Evolutionary conservation across 257 asterid genomes (phyloP).

Genomic region (Forsythia suspensa): DNA sequence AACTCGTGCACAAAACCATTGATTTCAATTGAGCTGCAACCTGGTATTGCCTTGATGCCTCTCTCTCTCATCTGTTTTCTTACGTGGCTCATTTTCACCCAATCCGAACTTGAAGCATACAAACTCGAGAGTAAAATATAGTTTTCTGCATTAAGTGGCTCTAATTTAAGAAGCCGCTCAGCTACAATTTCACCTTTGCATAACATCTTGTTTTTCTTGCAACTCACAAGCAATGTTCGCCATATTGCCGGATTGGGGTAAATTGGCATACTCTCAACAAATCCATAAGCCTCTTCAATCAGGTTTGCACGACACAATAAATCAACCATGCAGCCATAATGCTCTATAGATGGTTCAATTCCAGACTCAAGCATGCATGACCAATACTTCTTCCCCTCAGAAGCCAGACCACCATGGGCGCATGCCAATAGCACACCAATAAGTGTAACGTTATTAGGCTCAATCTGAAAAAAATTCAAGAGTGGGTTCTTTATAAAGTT

Average conservation of each 20-base stretch:
- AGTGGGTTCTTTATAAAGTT: no score
- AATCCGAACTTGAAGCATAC: slow-evolving; percentile 25
- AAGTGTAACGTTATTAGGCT: slow-evolving; percentile 25
- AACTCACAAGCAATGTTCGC: not conserved
- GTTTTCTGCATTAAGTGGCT: slow-evolving; percentile 26
- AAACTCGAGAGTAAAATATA: not conserved
- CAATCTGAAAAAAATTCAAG: slow-evolving; percentile 9
- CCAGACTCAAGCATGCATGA: slow-evolving; percentile 21
- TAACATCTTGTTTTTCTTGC: not conserved
- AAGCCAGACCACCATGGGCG: slow-evolving; percentile 29
- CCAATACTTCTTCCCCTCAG: slow-evolving; percentile 30
- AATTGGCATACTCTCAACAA: slow-evolving; percentile 22
- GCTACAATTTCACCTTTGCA: slow-evolving; percentile 26
- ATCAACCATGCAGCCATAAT: slow-evolving; percentile 28
- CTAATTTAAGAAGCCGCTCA: slow-evolving; percentile 22
- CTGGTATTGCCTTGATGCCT: slow-evolving; percentile 26
- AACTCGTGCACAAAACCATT: slow-evolving; percentile 20
- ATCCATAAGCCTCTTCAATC: slow-evolving; percentile 28
- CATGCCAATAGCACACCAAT: slow-evolving; percentile 16
- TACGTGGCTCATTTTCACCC: slow-evolving; percentile 27
- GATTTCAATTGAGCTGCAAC: slow-evolving; percentile 32
- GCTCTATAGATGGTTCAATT: slow-evolving; percentile 15
- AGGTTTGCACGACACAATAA: slow-evolving; percentile 25
- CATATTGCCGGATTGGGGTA: slow-evolving; percentile 25
- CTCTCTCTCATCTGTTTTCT: slow-evolving; percentile 26